Evolutionary conservation across 2,329 filamentous ascomycete genomes (phyloP), one percentile per base, ranked within the genome.

Genomic region (Pseudomassariella vexata): DNA sequence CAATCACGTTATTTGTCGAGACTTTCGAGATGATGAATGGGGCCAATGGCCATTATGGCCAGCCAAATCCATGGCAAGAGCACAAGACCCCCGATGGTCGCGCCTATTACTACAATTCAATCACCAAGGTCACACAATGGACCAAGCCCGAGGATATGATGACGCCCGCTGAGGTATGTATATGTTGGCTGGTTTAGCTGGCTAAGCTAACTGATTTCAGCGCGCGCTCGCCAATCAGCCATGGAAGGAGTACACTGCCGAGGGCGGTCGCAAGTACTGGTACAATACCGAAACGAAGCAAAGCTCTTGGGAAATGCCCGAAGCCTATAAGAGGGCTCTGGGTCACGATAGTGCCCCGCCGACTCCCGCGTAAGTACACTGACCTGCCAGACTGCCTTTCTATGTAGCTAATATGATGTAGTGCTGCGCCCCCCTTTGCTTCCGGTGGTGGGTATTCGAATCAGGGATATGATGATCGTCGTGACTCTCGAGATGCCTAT

Each of bases 241-340:
- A 42, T 98, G 89, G 88, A 92, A 90, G 52, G 87, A 95, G 59
- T 92, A 94, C 53, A 87, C 82, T 17, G 81, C 85, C 15, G 79
- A 88, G 40, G 85, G 86, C 42, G 92, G 90, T 28, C 79, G 82
- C 49, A 86, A 90, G 55, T 98, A 98, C 62, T 98, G 88, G 85
- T 90, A 89, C 59, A 92, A 98, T 59, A 85, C 81, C 20, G 83
- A 94, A 59, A 89, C 85, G 26, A 89, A 90, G 61, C 76, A 88
- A 63, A 96, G 88, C 57, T 87, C 85, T 19, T 98, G 92, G 92
- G 83, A 89, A 51, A 89, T 95, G 73, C 92, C 92, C 35, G 84
- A 87, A 34, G 77, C 66, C 41, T 89, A 89, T 62, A 87, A 85
- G 53, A 72, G 73, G 47, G 84, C 85, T 38, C 66, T 89, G 36